phyloP scores from a whole-genome alignment of 106 monocot species.

The Dactylorhiza incarnata region DNA sequence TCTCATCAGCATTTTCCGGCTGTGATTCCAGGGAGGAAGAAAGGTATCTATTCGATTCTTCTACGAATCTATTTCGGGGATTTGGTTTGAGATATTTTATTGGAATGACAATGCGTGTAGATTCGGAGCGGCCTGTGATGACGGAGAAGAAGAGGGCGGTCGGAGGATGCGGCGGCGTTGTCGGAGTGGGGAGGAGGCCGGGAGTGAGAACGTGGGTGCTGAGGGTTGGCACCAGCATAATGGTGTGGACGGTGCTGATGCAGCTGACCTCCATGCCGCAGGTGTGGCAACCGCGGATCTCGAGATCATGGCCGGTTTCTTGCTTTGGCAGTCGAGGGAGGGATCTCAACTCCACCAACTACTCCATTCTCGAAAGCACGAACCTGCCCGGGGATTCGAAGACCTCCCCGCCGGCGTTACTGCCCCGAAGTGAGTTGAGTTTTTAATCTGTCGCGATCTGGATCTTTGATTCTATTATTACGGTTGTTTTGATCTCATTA shows the following conservation, averaged over 20 bases:
- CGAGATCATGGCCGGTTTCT: background rate
- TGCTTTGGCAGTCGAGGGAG: background rate
- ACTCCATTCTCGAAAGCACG: constrained; percentile 7
- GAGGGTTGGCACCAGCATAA: constrained; percentile 8
- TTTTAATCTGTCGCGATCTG: background rate
- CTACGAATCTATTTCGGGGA: background rate
- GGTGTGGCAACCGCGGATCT: constrained; percentile 5
- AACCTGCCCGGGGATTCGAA: background rate
- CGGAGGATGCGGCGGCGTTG: background rate
- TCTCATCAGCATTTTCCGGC: background rate
- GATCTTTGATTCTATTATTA: background rate
- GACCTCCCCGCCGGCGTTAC: background rate
- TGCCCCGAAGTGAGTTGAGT: constrained; percentile 8
- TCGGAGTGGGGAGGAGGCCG: constrained; percentile 1
- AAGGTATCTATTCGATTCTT: background rate
- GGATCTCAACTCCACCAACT: constrained; percentile 6
- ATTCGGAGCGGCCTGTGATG: background rate
- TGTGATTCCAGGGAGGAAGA: background rate
- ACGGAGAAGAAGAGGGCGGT: background rate
- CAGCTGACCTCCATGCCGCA: constrained; percentile 8
- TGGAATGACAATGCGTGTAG: constrained; percentile 4
- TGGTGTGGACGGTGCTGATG: constrained; percentile 7
- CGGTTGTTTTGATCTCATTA: too few species aligned
- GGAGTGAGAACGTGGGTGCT: background rate
- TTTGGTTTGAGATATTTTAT: background rate